Evolutionary conservation across 2,329 filamentous ascomycete genomes (phyloP).

Genomic region (Aspergillus ibericus): DNA sequence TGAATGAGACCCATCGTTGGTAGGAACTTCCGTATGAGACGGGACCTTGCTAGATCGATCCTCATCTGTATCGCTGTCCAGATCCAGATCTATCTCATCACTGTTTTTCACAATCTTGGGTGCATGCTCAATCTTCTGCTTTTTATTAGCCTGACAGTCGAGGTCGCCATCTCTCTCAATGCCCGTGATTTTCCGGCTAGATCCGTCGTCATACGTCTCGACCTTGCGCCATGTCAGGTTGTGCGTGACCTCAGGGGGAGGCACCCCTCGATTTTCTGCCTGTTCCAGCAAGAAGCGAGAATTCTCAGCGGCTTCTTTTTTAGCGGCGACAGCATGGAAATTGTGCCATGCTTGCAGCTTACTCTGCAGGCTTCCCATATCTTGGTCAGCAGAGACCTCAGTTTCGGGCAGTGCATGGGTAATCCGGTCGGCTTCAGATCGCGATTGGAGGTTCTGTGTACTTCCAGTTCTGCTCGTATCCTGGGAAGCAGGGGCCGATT

Average conservation of each 20-base stretch:
- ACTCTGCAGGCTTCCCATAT: constrained; percentile 7
- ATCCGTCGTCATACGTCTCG: constrained; percentile 30
- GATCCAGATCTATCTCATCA: constrained; percentile 46
- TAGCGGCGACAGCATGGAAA: constrained; percentile 35
- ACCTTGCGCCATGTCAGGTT: constrained; percentile 43
- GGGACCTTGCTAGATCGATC: constrained; percentile 15
- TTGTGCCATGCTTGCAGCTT: constrained; percentile 41
- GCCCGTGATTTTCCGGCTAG: constrained; percentile 23
- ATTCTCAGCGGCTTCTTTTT: constrained; percentile 35
- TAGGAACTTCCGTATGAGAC: constrained; percentile 4
- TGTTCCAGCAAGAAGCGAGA: constrained; percentile 28
- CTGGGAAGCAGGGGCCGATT: no score
- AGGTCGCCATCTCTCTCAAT: constrained; percentile 18
- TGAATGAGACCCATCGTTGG: not conserved
- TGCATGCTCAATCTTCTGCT: constrained; percentile 22
- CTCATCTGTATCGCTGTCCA: constrained; percentile 26
- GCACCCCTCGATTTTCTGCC: constrained; percentile 15
- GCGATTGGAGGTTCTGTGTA: not conserved
- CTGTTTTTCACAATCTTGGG: constrained; percentile 48
- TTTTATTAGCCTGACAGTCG: constrained; percentile 17
- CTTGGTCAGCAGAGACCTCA: not conserved
- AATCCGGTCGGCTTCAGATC: not conserved
- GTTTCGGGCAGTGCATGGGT: not conserved
- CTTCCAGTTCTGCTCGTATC: not conserved
- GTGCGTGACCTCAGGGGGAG: constrained; percentile 25